Percentiles rank a stretch among this genome's conserved stretches.
Evolutionary conservation across 1,284 basidiomycete genomes (phyloP).

Genomic region (Thelephora terrestris): DNA sequence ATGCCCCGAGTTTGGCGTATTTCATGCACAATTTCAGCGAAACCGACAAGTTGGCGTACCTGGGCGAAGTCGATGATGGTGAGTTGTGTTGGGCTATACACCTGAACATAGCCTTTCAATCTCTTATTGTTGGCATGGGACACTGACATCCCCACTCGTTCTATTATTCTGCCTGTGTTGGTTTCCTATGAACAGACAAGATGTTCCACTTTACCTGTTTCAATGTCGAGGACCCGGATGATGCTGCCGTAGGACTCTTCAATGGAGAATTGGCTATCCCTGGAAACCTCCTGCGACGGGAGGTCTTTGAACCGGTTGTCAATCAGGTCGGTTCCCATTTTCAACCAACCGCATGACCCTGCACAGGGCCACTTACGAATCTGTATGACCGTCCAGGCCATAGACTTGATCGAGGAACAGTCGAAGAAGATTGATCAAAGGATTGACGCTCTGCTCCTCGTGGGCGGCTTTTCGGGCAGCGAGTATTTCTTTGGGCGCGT

Average conservation of each 20-base stretch:
- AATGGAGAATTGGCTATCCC: conserved; percentile 76
- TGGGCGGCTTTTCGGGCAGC: conserved; percentile 78
- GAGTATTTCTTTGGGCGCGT: conserved; percentile 70
- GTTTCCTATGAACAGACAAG: conserved; percentile 34
- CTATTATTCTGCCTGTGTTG: background rate
- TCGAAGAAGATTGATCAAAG: conserved; percentile 48
- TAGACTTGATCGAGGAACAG: conserved; percentile 69
- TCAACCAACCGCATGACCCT: conserved; percentile 7
- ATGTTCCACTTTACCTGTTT: conserved; percentile 80
- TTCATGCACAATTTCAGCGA: conserved; percentile 82
- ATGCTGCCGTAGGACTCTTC: conserved; percentile 60
- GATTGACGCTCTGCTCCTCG: conserved; percentile 70
- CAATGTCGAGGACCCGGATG: conserved; percentile 67
- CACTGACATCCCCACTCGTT: background rate
- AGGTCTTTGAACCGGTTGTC: conserved; percentile 76
- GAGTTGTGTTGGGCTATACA: conserved; percentile 15
- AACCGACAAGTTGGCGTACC: conserved; percentile 71
- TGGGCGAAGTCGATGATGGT: conserved; percentile 66
- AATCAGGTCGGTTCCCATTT: conserved; percentile 39
- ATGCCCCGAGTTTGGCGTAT: conserved; percentile 65
- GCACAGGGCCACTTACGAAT: conserved; percentile 1
- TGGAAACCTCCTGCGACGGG: conserved; percentile 60
- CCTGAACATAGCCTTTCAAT: conserved; percentile 4
- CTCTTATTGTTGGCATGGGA: conserved; percentile 1
- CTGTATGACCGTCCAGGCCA: conserved; percentile 35